A percentile compares a stretch with the other conserved stretches of the same genome.
Evolutionary conservation across 805 yeast genomes (phyloP).

Genomic region (Nakazawaea molendinolei): DNA sequence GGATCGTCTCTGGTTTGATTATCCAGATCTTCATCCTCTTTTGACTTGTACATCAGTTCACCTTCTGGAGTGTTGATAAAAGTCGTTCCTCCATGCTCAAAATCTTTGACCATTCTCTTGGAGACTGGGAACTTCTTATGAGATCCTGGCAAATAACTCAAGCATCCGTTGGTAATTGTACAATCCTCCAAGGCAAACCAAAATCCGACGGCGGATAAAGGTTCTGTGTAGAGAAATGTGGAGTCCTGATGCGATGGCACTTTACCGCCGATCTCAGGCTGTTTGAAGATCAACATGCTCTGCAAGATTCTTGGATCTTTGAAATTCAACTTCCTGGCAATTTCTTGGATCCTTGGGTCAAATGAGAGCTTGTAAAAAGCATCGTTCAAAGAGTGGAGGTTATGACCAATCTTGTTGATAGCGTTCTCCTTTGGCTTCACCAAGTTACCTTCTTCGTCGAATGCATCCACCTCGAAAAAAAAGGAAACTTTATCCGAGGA

Average conservation of each 20-base stretch:
- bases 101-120: constrained; percentile 56
- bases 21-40: constrained; percentile 20
- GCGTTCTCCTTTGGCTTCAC: constrained; percentile 46
- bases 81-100: constrained; percentile 48
- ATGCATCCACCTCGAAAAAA: constrained; percentile 69
- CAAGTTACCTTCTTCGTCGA: constrained; percentile 45
- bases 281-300: constrained; percentile 75
- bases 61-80: constrained; percentile 30
- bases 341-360: constrained; percentile 38
- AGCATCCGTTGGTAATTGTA: constrained; percentile 58
- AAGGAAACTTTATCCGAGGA: constrained; percentile 64
- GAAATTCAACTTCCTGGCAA: constrained; percentile 47
- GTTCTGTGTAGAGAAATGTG: constrained; percentile 63
- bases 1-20: constrained; percentile 27
- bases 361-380: constrained; percentile 46
- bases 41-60: constrained; percentile 16
- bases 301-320: constrained; percentile 68
- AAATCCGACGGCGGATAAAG: constrained; percentile 67
- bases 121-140: constrained; percentile 51
- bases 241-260: constrained; percentile 80
- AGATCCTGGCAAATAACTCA: constrained; percentile 64
- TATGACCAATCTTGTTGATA: constrained; percentile 77
- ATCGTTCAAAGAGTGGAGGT: constrained; percentile 52
- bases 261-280: constrained; percentile 64
- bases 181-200: constrained; percentile 82